Base-by-base conservation (phyloP, 1,139 yeast species). In the Kurtzmaniella quercitrusa region DNA sequence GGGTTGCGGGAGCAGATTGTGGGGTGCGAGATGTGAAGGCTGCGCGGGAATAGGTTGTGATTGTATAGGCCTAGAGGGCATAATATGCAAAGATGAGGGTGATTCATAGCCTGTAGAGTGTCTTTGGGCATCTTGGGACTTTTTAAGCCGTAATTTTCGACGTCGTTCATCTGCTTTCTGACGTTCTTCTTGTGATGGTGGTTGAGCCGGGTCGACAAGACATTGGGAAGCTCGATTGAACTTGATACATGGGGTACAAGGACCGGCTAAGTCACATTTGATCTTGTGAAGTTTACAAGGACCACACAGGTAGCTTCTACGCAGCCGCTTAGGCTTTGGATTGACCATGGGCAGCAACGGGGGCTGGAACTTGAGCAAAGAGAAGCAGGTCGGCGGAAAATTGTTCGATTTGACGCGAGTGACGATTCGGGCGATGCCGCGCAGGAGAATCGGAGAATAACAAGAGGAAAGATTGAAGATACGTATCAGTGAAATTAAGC, bases 291-390 rank as follows among this genome's bases (percentile, higher is more conserved):
- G 55, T 51, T 75, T 76, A 51, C 83, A 78, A 3, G 80, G 80
- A 0, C 82, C 82, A 56, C 83, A 78, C 45, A 76, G 73, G 52
- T 78, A 78, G 23, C 79, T 72, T 43, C 82, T 60, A 49, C 83
- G 61, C 45, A 64, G 66, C 36, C 71, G 51, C 47, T 63, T 65
- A 12, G 47, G 44, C 40, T 49, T 45, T 22, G 38, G n/a, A n/a
- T 36, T 17, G 16, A 23, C 38, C 37, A 34, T 34, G 18, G 12
- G 30, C 30, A 26, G 30, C 30, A 9, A 14, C n/a, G n/a, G 23
- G 8, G 9, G 23, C 9, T 21, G 6, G 9, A 7, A 7, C 9
- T 9, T 7, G 8, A 21, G 23, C 23, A 6, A 6, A 21, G 9
- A 21, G 5, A 14, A 26, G 30, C 4, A 26, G 30, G n/a, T 11